A percentile compares a stretch with the other conserved stretches of the same genome.
Conservation (phyloP, 805 yeast species). For the Wickerhamiella domercqiae region DNA sequence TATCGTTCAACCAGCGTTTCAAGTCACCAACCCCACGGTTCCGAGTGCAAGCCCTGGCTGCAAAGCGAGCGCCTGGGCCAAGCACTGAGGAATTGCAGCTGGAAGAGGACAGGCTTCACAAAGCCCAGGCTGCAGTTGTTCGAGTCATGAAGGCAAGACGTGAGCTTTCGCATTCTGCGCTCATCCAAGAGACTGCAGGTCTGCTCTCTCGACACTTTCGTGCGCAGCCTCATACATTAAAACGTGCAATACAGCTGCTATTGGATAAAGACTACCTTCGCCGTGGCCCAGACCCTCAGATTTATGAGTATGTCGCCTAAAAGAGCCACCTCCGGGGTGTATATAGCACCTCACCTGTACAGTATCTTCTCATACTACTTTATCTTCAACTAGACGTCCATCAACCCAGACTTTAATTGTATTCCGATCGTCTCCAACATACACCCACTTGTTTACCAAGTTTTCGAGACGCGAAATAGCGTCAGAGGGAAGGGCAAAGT, state of each 20-base stretch:
- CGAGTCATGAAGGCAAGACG: conserved; percentile 92
- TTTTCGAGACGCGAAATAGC: conserved; percentile 32
- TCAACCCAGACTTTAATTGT: conserved; percentile 67
- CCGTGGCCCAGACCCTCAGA: conserved; percentile 37
- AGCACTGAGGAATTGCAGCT: conserved; percentile 36
- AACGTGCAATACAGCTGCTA: conserved; percentile 68
- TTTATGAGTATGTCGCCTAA: conserved; percentile 13
- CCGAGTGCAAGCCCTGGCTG: conserved; percentile 61
- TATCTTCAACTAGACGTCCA: conserved; percentile 35
- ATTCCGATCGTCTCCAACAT: conserved; percentile 88
- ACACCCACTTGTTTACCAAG: conserved; percentile 75
- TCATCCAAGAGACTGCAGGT: conserved; percentile 73
- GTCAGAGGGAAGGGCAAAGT: conserved; percentile 30
- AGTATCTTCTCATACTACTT: neutral
- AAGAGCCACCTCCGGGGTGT: neutral
- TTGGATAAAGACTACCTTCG: conserved; percentile 74
- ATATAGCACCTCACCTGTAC: neutral
- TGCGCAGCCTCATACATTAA: conserved; percentile 72
- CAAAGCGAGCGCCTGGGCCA: conserved; percentile 16
- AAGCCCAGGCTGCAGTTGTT: conserved; percentile 83
- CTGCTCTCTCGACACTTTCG: conserved; percentile 68
- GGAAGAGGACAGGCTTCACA: conserved; percentile 56
- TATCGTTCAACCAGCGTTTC: conserved; percentile 41
- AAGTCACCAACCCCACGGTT: conserved; percentile 40
- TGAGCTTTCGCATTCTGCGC: conserved; percentile 53